These are phyloP conservation scores for Triticum turgidum DNA, from an alignment of 176 grass and related monocot genomes.

Conservation along the genomic window DNA sequence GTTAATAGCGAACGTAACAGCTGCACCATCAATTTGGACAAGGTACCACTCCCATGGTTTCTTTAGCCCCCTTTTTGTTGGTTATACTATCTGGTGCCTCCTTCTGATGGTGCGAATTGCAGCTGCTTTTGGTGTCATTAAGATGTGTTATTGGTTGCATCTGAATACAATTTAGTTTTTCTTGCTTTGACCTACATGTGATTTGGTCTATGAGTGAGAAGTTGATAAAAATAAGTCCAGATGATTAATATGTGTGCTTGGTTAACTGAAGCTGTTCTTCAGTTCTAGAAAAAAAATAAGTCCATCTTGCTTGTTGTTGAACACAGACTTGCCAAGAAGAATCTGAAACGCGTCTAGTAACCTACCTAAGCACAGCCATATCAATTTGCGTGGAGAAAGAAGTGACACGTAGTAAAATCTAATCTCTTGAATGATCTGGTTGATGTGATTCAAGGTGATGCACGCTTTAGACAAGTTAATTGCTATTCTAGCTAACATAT, in stretches of 20 bases:
- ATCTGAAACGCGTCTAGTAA: background rate
- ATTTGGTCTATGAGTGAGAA: background rate
- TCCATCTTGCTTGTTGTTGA: slow-evolving; percentile 3
- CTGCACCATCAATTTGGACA: background rate
- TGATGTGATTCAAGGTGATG: slow-evolving; percentile 27
- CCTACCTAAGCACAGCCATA: background rate
- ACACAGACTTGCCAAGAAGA: background rate
- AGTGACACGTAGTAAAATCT: slow-evolving; percentile 12
- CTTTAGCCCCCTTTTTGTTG: background rate
- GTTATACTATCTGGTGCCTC: background rate
- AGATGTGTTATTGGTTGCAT: background rate
- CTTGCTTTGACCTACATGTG: slow-evolving; percentile 1
- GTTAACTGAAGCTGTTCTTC: slow-evolving; percentile 12
- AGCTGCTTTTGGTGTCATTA: background rate
- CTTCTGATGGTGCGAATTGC: background rate
- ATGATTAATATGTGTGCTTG: background rate
- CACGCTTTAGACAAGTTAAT: slow-evolving; percentile 20
- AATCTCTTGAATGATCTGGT: slow-evolving; percentile 5
- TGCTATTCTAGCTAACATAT: background rate
- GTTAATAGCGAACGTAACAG: background rate
- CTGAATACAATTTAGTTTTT: background rate
- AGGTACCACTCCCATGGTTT: slow-evolving; percentile 5
- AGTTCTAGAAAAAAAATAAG: background rate
- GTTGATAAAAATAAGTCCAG: background rate
- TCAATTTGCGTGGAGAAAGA: slow-evolving; percentile 25